These are phyloP conservation scores for Candida khao-thaluensis DNA, from an alignment of 805 yeast species.

Conservation along the genomic window DNA sequence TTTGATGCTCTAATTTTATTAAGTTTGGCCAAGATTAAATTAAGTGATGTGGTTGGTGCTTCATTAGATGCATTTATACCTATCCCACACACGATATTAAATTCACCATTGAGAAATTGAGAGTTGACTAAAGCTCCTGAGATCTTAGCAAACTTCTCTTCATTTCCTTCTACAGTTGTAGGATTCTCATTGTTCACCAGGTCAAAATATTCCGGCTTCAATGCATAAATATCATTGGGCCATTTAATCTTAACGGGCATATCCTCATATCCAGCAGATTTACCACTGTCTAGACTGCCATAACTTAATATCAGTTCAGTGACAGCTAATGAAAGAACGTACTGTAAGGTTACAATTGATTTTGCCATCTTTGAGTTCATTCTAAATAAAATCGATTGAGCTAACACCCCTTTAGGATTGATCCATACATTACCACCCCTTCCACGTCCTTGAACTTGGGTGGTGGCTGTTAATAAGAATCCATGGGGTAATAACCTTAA, in stretches of 20 bases:
- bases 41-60: slow-evolving; percentile 92
- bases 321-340: slow-evolving; percentile 77
- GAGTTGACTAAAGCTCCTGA: slow-evolving; percentile 86
- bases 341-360: slow-evolving; percentile 82
- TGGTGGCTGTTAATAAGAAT: slow-evolving; percentile 65
- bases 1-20: slow-evolving; percentile 48
- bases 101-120: slow-evolving; percentile 57
- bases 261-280: slow-evolving; percentile 59
- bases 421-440: slow-evolving; percentile 96
- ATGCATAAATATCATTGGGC: slow-evolving; percentile 92
- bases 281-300: slow-evolving; percentile 37
- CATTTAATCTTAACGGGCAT: slow-evolving; percentile 85
- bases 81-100: slow-evolving; percentile 74
- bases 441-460: slow-evolving; percentile 90
- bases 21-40: slow-evolving; percentile 60
- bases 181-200: slow-evolving; percentile 25
- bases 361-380: slow-evolving; percentile 45
- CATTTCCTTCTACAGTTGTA: slow-evolving; percentile 48
- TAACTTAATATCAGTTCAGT: slow-evolving; percentile 72
- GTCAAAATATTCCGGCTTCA: slow-evolving; percentile 59
- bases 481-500: slow-evolving; percentile 69
- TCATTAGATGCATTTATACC: slow-evolving; percentile 82
- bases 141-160: slow-evolving; percentile 69
- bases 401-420: slow-evolving; percentile 88
- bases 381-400: slow-evolving; percentile 69